Base-by-base conservation (phyloP, 192 early-diverging fungal genomes). In the Backusella morwellensis region DNA sequence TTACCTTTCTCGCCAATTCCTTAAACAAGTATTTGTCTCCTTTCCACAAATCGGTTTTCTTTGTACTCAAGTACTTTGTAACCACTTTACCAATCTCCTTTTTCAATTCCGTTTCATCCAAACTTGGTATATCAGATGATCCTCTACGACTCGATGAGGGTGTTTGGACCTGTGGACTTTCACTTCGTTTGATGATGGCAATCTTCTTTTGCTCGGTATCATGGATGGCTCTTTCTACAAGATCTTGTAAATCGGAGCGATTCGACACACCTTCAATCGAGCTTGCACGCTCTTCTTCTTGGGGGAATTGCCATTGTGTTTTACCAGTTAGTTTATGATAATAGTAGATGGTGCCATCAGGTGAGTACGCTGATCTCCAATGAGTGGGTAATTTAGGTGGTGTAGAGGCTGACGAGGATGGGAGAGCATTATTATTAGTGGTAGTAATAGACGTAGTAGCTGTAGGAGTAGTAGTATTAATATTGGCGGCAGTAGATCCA, bases 251-350 rank as follows among this genome's bases (percentile, higher is more conserved):
- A 35, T 75, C 68, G 9, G 68, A 34, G 59, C 70, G 70, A 47
- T 75, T 69, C 15, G 47, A 6, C 0, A 75, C 76, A 29, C 79
- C 75, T 42, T 80, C 76, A 54, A 78, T 77, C 0, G 75, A 77
- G 42, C 75, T 80, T 17, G 42, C 68, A 3, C 21, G 72, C 26
- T 78, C 54, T 66, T 79, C 83, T 66, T 77, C 50, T 63, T 77
- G 81, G 35, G 87, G 87, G 35, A 83, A 80, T 35, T 79, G 80
- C 89, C 89, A 90, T 52, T 86, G 88, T 34, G 85, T 84, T 56
- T 85, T 77, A 12, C 81, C 78, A 2, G 87, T 90, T 15, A 88
- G 74, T 42, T 79, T 77, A 70, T 88, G 85, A 59, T 85, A 89
- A 68, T 88, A 88, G 42, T 88, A 90, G 3, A 85, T 73, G 21